Conservation (phyloP, 148 eudicot genomes). For the Rhododendron simsii region DNA sequence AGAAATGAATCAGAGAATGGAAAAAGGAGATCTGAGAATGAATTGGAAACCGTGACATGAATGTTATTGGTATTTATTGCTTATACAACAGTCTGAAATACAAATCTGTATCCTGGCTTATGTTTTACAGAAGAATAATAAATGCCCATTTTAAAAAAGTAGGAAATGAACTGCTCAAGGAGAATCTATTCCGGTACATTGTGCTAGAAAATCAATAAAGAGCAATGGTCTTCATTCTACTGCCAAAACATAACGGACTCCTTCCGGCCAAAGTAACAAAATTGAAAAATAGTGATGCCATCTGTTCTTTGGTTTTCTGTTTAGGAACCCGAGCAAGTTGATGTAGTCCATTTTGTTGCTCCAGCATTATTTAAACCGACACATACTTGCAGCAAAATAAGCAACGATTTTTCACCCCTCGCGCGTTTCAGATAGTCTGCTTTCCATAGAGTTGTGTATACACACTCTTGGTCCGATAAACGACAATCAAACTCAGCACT, state of each 20-base stretch:
- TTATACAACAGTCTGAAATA: background rate
- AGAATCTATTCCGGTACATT: background rate
- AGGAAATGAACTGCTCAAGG: background rate
- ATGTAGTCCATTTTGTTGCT: background rate
- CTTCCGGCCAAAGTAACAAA: background rate
- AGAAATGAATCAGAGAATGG: background rate
- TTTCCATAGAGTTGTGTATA: conserved; percentile 42
- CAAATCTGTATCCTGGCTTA: background rate
- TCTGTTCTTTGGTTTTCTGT: background rate
- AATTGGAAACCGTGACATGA: background rate
- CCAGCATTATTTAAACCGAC: background rate
- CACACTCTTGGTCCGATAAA: conserved; percentile 44
- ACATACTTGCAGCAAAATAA: background rate
- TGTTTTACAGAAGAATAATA: background rate
- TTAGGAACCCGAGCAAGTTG: background rate
- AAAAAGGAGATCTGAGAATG: background rate
- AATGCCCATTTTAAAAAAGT: background rate
- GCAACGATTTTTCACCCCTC: background rate
- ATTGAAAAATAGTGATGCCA: background rate
- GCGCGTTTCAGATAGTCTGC: background rate
- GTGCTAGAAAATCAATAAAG: background rate
- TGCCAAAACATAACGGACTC: background rate
- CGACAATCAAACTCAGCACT: conserved; percentile 40
- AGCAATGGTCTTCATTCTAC: background rate
- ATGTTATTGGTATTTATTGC: background rate